Conservation (phyloP, 805 yeast genomes). For the Maudiozyma saulgeensis region DNA sequence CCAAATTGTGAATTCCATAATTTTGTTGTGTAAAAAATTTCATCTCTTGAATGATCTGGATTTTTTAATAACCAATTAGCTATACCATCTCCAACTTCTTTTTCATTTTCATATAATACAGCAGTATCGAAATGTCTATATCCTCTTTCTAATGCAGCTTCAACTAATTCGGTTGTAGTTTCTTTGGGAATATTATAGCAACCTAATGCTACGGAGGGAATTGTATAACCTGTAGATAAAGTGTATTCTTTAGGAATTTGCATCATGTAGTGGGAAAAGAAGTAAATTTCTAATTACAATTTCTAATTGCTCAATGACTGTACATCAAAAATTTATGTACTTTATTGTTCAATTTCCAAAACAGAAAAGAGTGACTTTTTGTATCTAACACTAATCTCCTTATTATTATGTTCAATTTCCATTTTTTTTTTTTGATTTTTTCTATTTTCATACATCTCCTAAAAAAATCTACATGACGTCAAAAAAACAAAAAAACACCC, state of each 20-base stretch:
- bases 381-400: no score
- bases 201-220: constrained; percentile 53
- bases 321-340: no score
- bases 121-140: constrained; percentile 75
- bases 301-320: no score
- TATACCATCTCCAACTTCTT: constrained; percentile 52
- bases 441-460: no score
- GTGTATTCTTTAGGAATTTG: constrained; percentile 20
- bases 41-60: constrained; percentile 36
- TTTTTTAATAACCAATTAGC: constrained; percentile 40
- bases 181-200: constrained; percentile 36
- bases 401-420: no score
- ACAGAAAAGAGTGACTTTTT: no score
- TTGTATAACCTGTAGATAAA: constrained; percentile 44
- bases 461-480: no score
- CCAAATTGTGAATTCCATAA: constrained; percentile 63
- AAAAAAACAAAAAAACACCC: no score
- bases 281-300: no score
- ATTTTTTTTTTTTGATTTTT: no score
- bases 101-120: constrained; percentile 54
- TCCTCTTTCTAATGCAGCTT: constrained; percentile 51
- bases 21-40: constrained; percentile 59
- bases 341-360: no score
- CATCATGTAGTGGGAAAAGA: not conserved
- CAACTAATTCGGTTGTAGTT: constrained; percentile 37